phyloP scores from a whole-genome alignment of 148 eudicot species.

The Arbutus unedo region DNA sequence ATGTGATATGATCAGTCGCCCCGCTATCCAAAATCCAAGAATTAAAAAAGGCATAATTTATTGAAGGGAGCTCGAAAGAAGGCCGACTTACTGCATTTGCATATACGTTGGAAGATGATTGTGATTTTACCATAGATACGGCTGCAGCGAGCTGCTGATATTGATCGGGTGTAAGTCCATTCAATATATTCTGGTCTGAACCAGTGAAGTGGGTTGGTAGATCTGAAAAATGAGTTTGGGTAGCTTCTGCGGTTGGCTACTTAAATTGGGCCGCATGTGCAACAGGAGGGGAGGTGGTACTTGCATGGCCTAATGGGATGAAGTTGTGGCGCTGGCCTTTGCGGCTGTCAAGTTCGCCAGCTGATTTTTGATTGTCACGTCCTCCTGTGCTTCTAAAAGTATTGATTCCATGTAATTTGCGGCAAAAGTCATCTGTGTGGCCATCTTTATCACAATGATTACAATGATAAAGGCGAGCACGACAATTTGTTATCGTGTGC shows the following conservation, averaged over 20 bases:
- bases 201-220: not conserved
- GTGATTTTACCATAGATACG: constrained; percentile 11
- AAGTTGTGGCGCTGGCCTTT: not conserved
- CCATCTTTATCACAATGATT: not conserved
- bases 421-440: not conserved
- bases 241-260: no score
- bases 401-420: not conserved
- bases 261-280: not conserved
- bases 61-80: not conserved
- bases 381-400: not conserved
- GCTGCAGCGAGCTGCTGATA: not conserved
- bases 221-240: not conserved
- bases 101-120: constrained; percentile 2
- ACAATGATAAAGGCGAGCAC: constrained; percentile 5
- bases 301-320: not conserved
- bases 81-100: not conserved
- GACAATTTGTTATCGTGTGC: constrained; percentile 8
- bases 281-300: not conserved
- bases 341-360: not conserved
- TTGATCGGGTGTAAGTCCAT: constrained; percentile 5
- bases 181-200: not conserved
- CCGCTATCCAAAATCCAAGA: not conserved
- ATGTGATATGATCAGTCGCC: no score
- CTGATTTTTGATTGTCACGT: not conserved
- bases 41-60: not conserved